phyloP scores from a whole-genome alignment of 208 protist species.

The Phytomonas sp. region DNA sequence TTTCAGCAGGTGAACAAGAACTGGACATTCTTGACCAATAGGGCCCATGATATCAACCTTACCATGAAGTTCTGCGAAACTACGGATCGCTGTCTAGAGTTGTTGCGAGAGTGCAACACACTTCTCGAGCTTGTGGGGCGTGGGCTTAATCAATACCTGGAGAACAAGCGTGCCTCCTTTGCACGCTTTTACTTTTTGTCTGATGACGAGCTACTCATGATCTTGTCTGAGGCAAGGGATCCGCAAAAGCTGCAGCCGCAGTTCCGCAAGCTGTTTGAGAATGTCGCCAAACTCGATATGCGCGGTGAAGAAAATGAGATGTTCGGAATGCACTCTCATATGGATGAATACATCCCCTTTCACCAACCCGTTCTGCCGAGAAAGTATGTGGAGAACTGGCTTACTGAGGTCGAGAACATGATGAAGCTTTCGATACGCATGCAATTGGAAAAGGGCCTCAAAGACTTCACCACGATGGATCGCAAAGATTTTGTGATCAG shows the following conservation, averaged over 20 bases:
- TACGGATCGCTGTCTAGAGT: constrained; percentile 71
- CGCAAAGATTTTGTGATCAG: constrained; percentile 76
- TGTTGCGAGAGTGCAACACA: constrained; percentile 91
- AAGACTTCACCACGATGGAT: constrained; percentile 57
- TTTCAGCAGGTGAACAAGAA: constrained; percentile 93
- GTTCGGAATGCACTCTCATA: constrained; percentile 92
- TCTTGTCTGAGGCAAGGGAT: constrained; percentile 93
- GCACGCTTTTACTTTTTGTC: constrained; percentile 92
- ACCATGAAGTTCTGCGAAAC: constrained; percentile 78
- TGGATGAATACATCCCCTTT: constrained; percentile 94
- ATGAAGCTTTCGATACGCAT: constrained; percentile 91
- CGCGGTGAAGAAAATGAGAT: constrained; percentile 87
- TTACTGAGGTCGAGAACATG: constrained; percentile 93
- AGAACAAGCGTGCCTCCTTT: constrained; percentile 93
- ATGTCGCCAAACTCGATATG: constrained; percentile 90
- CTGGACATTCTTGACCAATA: constrained; percentile 88
- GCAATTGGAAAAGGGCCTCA: constrained; percentile 79
- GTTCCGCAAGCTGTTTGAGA: constrained; percentile 95
- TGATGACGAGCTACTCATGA: constrained; percentile 90
- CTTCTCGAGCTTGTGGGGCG: constrained; percentile 95
- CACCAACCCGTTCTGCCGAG: constrained; percentile 87
- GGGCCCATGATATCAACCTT: constrained; percentile 74
- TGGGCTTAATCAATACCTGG: constrained; percentile 94
- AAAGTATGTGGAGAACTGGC: constrained; percentile 96
- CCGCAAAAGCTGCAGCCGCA: constrained; percentile 94